A percentile compares a stretch with the other conserved stretches of the same genome.
These are phyloP conservation scores for Leccinum barrowsii DNA, from an alignment of 768 basidiomycete species.

Conservation along the genomic window DNA sequence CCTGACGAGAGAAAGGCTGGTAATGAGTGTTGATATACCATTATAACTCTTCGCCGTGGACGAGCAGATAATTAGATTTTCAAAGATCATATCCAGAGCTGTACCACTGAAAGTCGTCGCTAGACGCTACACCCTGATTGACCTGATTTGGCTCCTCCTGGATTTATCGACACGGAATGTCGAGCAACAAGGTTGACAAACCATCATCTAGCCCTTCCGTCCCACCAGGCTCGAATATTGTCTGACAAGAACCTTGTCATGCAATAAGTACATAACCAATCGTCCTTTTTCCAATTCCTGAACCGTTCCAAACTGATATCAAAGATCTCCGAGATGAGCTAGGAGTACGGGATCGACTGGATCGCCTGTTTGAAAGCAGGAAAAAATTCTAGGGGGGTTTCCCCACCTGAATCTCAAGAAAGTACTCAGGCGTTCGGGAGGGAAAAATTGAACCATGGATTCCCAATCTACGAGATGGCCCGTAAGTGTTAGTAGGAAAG, in stretches of 20 bases:
- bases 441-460: constrained; percentile 8
- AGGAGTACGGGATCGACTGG: constrained; percentile 8
- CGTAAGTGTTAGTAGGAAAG: not conserved
- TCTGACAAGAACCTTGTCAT: constrained; percentile 21
- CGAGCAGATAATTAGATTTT: not conserved
- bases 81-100: not conserved
- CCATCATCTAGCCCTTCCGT: not conserved
- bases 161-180: not conserved
- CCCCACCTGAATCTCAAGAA: constrained; percentile 3
- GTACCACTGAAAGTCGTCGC: not conserved
- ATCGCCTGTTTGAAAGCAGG: constrained; percentile 2
- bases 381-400: constrained; percentile 5
- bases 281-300: constrained; percentile 27
- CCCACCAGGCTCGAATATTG: constrained; percentile 13
- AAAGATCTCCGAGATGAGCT: constrained; percentile 15
- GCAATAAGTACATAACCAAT: constrained; percentile 32
- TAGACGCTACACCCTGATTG: not conserved
- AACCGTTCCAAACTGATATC: constrained; percentile 17
- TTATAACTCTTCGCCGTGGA: not conserved
- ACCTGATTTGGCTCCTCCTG: not conserved
- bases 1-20: constrained; percentile 2
- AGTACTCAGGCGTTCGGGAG: not conserved
- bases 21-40: not conserved
- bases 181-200: not conserved
- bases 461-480: constrained; percentile 14